These are phyloP conservation scores for Lantana camara DNA, from an alignment of 257 asterid genomes.

Conservation along the genomic window DNA sequence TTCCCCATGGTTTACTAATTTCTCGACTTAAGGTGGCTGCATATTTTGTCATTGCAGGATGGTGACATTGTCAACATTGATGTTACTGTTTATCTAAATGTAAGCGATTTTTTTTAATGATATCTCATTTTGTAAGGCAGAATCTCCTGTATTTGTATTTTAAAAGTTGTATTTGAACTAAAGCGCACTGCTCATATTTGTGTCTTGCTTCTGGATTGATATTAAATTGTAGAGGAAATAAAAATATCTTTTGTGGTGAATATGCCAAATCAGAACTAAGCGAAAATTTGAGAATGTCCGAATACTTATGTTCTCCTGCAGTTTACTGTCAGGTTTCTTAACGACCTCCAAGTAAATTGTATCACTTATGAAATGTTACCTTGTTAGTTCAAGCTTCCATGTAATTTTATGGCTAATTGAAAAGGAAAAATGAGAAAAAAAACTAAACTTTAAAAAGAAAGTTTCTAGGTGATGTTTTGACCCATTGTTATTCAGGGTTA, in stretches of 20 bases:
- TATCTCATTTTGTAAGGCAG: slow-evolving; percentile 19
- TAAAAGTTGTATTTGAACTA: slow-evolving; percentile 3
- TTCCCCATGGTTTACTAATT: not conserved
- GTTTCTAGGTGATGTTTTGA: slow-evolving; percentile 19
- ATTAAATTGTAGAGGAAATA: slow-evolving; percentile 3
- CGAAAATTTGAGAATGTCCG: not conserved
- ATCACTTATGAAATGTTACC: not conserved
- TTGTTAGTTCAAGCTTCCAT: not conserved
- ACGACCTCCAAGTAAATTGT: slow-evolving; percentile 9
- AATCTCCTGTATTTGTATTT: not conserved
- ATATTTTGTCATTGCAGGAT: slow-evolving; percentile 64
- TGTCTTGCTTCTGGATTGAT: slow-evolving; percentile 11
- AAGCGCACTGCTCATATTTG: not conserved
- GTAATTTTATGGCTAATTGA: not conserved
- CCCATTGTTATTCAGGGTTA: slow-evolving; percentile 66
- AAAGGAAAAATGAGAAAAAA: too few relatives aligned
- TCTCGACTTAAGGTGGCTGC: slow-evolving; percentile 13
- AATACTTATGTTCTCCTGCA: slow-evolving; percentile 1
- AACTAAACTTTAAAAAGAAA: not conserved
- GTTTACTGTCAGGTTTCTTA: slow-evolving; percentile 13
- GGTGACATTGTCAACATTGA: slow-evolving; percentile 97
- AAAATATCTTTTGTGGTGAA: slow-evolving; percentile 2
- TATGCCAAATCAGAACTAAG: slow-evolving; percentile 9
- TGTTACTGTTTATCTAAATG: slow-evolving; percentile 94
- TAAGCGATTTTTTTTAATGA: slow-evolving; percentile 41